Percentiles rank a stretch among this genome's conserved stretches.
Conservation (phyloP, 495 filamentous ascomycete species). For the Penicillium paxilli region DNA sequence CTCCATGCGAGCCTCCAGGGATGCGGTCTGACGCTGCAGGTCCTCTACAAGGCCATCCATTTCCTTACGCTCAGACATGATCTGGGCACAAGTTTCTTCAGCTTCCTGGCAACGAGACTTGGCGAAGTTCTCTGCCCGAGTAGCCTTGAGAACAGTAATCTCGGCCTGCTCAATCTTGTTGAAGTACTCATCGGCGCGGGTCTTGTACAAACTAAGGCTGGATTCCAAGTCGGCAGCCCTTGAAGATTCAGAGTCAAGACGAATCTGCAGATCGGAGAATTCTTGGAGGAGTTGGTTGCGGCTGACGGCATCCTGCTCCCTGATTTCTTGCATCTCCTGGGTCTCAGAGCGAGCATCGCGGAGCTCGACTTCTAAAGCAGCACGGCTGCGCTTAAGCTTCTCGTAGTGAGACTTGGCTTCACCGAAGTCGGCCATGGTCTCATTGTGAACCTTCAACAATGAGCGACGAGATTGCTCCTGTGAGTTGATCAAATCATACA, state of each 20-base stretch:
- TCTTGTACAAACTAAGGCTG: constrained; percentile 87
- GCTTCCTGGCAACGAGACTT: constrained; percentile 85
- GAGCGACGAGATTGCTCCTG: constrained; percentile 87
- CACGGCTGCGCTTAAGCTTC: constrained; percentile 75
- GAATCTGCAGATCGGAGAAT: constrained; percentile 90
- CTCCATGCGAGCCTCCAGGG: constrained; percentile 86
- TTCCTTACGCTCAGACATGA: constrained; percentile 89
- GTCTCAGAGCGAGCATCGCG: constrained; percentile 82
- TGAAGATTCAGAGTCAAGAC: constrained; percentile 84
- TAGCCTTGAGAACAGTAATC: constrained; percentile 90
- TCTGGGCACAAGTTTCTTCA: constrained; percentile 84
- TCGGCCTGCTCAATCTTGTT: constrained; percentile 97
- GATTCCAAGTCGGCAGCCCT: constrained; percentile 81
- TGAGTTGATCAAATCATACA: constrained; percentile 89
- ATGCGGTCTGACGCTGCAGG: constrained; percentile 83
- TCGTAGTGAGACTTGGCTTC: constrained; percentile 87
- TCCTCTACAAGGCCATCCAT: constrained; percentile 90
- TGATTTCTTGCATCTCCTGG: constrained; percentile 70
- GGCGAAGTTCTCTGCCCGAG: constrained; percentile 89
- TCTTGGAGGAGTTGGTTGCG: constrained; percentile 88
- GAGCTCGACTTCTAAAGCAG: constrained; percentile 82
- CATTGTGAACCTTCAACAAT: constrained; percentile 80
- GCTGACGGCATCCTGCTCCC: constrained; percentile 82
- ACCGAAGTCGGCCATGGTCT: constrained; percentile 77
- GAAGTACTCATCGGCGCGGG: constrained; percentile 94